These are phyloP conservation scores for Xylariaceae sp. DNA, from an alignment of 2,329 filamentous ascomycete genomes.

Conservation along the genomic window DNA sequence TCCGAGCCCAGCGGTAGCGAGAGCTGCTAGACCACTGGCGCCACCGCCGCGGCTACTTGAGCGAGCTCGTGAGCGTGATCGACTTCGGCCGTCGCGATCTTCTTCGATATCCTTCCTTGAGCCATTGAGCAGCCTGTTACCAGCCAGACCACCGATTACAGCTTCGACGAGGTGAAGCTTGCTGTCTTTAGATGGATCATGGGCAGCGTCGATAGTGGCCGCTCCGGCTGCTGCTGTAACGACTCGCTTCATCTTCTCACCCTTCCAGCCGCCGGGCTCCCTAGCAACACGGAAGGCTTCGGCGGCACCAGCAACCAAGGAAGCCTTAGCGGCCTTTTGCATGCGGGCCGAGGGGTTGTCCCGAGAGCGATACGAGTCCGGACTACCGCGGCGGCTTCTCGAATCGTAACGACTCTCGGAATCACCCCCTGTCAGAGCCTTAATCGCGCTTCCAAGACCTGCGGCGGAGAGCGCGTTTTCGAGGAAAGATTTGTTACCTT, in stretches of 20 bases:
- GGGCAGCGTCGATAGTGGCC: slow-evolving; percentile 76
- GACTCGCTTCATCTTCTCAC: slow-evolving; percentile 86
- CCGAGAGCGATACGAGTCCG: slow-evolving; percentile 43
- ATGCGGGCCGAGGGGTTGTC: slow-evolving; percentile 52
- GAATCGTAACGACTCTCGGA: slow-evolving; percentile 36
- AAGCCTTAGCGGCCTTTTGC: slow-evolving; percentile 86
- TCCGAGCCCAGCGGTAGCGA: slow-evolving; percentile 59
- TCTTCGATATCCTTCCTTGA: slow-evolving; percentile 62
- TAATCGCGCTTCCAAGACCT: slow-evolving; percentile 58
- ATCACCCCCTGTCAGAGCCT: slow-evolving; percentile 49
- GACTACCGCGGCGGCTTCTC: slow-evolving; percentile 35
- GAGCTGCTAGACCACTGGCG: slow-evolving; percentile 51
- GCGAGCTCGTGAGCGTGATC: slow-evolving; percentile 63
- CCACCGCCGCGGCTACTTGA: slow-evolving; percentile 47
- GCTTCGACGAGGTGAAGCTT: slow-evolving; percentile 83
- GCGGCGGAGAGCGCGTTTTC: slow-evolving; percentile 60
- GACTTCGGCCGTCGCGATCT: slow-evolving; percentile 58
- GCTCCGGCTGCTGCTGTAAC: slow-evolving; percentile 83
- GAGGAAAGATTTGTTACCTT: slow-evolving; percentile 61
- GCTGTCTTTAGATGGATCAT: slow-evolving; percentile 68
- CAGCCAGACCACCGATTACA: slow-evolving; percentile 81
- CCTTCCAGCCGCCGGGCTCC: slow-evolving; percentile 83
- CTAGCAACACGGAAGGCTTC: slow-evolving; percentile 90
- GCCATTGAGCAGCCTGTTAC: slow-evolving; percentile 82
- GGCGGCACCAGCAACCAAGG: slow-evolving; percentile 81